phyloP scores from a whole-genome alignment of 2,329 filamentous ascomycete species.

The Botrytis paeoniae region DNA sequence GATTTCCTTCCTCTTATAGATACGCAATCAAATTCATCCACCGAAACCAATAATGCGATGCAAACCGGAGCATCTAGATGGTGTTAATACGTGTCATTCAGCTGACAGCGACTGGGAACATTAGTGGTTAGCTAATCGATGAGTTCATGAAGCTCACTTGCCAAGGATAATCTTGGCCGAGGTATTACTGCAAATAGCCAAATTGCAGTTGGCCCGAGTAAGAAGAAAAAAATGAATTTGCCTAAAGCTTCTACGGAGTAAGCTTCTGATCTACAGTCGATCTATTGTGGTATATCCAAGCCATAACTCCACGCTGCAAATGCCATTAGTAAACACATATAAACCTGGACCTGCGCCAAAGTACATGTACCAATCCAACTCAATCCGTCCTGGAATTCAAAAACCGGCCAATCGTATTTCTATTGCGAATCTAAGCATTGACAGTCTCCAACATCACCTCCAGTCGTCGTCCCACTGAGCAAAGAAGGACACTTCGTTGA shows the following conservation, averaged over 20 bases:
- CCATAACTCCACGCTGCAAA: not conserved
- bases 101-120: not conserved
- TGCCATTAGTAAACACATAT: not conserved
- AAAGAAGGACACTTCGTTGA: constrained; percentile 80
- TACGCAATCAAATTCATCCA: not conserved
- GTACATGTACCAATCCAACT: not conserved
- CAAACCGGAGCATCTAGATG: not conserved
- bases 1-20: not conserved
- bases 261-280: not conserved
- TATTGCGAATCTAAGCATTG: constrained; percentile 31
- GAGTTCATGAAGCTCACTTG: not conserved
- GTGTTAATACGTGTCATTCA: not conserved
- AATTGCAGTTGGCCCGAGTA: not conserved
- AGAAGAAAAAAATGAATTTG: not conserved
- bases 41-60: not conserved
- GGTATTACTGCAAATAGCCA: not conserved
- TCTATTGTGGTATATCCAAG: not conserved
- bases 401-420: not conserved
- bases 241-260: not conserved
- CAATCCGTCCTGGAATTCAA: not conserved
- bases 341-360: not conserved
- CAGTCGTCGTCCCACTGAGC: constrained; percentile 67
- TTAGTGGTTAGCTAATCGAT: not conserved
- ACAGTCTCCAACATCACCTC: constrained; percentile 29
- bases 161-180: not conserved